Evolutionary conservation across 2,329 filamentous ascomycete genomes (phyloP).

Genomic region (Aspergillus pseudoglaucus): DNA sequence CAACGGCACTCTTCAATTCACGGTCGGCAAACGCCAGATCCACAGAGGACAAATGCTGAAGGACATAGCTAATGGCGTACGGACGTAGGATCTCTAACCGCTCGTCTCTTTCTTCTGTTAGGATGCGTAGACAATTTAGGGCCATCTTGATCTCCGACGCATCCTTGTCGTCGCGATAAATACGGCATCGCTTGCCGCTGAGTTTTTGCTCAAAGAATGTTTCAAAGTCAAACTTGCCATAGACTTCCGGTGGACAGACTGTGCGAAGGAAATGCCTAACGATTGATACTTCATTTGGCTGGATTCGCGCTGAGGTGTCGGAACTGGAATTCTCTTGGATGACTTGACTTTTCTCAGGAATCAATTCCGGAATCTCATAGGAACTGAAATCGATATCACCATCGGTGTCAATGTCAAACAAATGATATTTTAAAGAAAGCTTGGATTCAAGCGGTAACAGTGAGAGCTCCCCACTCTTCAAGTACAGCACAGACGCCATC

Average conservation of each 20-base stretch:
- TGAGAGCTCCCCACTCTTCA: slow-evolving; percentile 17
- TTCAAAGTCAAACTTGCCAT: slow-evolving; percentile 20
- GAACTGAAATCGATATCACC: slow-evolving; percentile 15
- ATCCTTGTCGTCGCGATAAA: slow-evolving; percentile 18
- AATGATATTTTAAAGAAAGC: slow-evolving; percentile 13
- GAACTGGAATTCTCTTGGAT: background rate
- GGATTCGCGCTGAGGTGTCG: slow-evolving; percentile 1
- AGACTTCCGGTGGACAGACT: slow-evolving; percentile 18
- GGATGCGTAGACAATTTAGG: slow-evolving; percentile 9
- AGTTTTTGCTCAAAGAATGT: slow-evolving; percentile 17
- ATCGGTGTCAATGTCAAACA: slow-evolving; percentile 16
- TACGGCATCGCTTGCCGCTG: slow-evolving; percentile 11
- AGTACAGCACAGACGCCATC: slow-evolving; percentile 16
- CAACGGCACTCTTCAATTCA: slow-evolving; percentile 15
- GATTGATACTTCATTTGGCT: slow-evolving; percentile 15
- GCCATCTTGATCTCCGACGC: slow-evolving; percentile 13
- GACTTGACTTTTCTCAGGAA: slow-evolving; percentile 5
- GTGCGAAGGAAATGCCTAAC: slow-evolving; percentile 18
- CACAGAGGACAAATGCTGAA: slow-evolving; percentile 14
- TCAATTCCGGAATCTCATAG: slow-evolving; percentile 9
- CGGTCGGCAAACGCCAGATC: slow-evolving; percentile 17
- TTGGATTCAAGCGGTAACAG: slow-evolving; percentile 16
- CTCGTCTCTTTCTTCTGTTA: slow-evolving; percentile 9
- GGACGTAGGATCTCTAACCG: slow-evolving; percentile 6
- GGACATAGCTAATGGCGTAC: slow-evolving; percentile 9